phyloP scores from a whole-genome alignment of 768 basidiomycete species.

The Pisolithus tinctorius region DNA sequence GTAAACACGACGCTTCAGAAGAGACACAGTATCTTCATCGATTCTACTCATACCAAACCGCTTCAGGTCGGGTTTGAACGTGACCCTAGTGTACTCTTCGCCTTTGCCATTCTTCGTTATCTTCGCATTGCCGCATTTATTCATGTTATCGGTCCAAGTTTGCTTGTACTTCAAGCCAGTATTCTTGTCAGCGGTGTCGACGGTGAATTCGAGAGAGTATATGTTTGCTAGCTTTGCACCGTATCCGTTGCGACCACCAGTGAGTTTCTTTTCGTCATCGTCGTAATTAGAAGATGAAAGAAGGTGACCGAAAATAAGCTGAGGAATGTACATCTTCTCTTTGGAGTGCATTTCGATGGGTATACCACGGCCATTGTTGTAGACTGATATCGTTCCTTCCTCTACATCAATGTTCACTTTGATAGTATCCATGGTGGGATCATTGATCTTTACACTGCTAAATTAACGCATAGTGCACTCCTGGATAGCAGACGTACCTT shows the following conservation, averaged over 20 bases:
- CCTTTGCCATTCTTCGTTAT: constrained; percentile 85
- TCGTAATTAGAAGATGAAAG: constrained; percentile 96
- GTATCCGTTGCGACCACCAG: constrained; percentile 97
- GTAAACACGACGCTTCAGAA: constrained; percentile 90
- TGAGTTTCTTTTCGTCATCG: constrained; percentile 97
- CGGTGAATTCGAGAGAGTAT: constrained; percentile 91
- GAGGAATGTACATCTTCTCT: constrained; percentile 93
- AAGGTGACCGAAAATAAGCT: constrained; percentile 94
- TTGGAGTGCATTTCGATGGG: constrained; percentile 92
- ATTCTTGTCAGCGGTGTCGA: constrained; percentile 92
- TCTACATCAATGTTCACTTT: constrained; percentile 86
- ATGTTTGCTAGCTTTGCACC: constrained; percentile 98
- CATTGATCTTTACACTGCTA: constrained; percentile 65
- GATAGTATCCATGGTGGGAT: constrained; percentile 82
- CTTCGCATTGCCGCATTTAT: constrained; percentile 78
- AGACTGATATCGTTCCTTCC: constrained; percentile 80
- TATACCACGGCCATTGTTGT: constrained; percentile 94
- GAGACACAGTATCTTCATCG: constrained; percentile 83
- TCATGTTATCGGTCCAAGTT: constrained; percentile 93
- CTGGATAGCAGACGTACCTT: constrained; percentile 55
- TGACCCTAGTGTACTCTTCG: constrained; percentile 90
- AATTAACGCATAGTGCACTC: neutral
- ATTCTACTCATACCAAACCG: constrained; percentile 90
- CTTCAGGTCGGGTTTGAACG: constrained; percentile 86
- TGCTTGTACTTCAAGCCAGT: constrained; percentile 89